These are phyloP conservation scores for Xerocomellus chrysenteron DNA, from an alignment of 768 basidiomycete genomes.

Conservation along the genomic window DNA sequence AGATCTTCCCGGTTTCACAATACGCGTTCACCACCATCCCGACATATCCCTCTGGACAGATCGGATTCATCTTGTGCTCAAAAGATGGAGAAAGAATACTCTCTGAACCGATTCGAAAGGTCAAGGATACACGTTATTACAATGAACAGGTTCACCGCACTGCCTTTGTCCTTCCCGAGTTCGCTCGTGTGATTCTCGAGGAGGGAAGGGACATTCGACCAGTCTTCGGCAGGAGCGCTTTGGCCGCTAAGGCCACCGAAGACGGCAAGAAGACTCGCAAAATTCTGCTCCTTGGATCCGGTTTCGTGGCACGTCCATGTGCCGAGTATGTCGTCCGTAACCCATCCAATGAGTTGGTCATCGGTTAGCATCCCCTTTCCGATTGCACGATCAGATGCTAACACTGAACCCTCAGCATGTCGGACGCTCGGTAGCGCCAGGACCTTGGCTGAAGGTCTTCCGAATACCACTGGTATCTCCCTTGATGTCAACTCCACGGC, in stretches of 20 bases:
- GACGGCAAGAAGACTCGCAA: conserved; percentile 54
- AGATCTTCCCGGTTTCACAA: conserved; percentile 76
- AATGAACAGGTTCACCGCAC: conserved; percentile 76
- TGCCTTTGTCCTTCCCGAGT: conserved; percentile 92
- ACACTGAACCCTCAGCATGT: conserved; percentile 55
- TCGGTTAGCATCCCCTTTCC: conserved; percentile 52
- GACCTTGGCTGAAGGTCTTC: conserved; percentile 64
- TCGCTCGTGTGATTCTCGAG: conserved; percentile 71
- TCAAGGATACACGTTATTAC: conserved; percentile 79
- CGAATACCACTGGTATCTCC: conserved; percentile 68
- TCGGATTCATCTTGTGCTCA: conserved; percentile 90
- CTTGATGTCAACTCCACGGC: conserved; percentile 75
- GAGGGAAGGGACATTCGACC: conserved; percentile 73
- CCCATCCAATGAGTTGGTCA: conserved; percentile 78
- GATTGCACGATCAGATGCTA: not conserved
- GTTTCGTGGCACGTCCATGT: conserved; percentile 94
- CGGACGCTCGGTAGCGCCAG: conserved; percentile 80
- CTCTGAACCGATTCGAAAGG: conserved; percentile 67
- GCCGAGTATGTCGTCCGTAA: conserved; percentile 89
- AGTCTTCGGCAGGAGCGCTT: conserved; percentile 64
- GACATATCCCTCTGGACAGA: conserved; percentile 97
- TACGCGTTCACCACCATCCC: conserved; percentile 98
- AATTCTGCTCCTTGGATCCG: conserved; percentile 89
- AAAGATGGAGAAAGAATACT: conserved; percentile 72
- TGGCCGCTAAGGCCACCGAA: conserved; percentile 41